These are phyloP conservation scores for Podila verticillata DNA, from an alignment of 192 early-diverging fungal genomes.

Conservation along the genomic window DNA sequence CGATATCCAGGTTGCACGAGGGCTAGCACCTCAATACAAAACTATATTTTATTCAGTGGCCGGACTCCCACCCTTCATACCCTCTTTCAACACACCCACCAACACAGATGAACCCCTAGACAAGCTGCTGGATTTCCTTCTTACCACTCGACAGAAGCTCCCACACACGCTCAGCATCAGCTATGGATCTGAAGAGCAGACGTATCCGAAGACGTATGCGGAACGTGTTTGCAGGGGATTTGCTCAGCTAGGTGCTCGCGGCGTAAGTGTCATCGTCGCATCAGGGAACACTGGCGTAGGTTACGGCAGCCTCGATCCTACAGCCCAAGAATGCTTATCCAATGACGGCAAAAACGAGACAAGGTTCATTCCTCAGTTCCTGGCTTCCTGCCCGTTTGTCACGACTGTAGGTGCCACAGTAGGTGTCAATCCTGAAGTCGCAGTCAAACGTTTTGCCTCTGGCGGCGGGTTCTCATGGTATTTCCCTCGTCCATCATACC, in stretches of 20 bases:
- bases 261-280: background rate
- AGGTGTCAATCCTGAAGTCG: background rate
- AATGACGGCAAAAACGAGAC: background rate
- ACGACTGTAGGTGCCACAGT: conserved; percentile 9
- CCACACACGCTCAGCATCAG: background rate
- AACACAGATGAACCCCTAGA: too few species aligned
- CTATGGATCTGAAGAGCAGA: conserved; percentile 2
- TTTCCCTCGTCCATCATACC: background rate
- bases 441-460: background rate
- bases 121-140: too few species aligned
- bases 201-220: background rate
- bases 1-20: too few species aligned
- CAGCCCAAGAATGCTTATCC: too few species aligned
- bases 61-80: too few species aligned
- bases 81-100: too few species aligned
- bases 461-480: conserved; percentile 19
- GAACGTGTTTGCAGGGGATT: background rate
- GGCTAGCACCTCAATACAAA: too few species aligned
- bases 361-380: conserved; percentile 1
- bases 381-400: conserved; percentile 11
- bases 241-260: background rate
- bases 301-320: background rate
- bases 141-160: too few species aligned
- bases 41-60: too few species aligned
- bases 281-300: conserved; percentile 9